These are phyloP conservation scores for Dendrobium officinale DNA, from an alignment of 106 monocot species.

Conservation along the genomic window DNA sequence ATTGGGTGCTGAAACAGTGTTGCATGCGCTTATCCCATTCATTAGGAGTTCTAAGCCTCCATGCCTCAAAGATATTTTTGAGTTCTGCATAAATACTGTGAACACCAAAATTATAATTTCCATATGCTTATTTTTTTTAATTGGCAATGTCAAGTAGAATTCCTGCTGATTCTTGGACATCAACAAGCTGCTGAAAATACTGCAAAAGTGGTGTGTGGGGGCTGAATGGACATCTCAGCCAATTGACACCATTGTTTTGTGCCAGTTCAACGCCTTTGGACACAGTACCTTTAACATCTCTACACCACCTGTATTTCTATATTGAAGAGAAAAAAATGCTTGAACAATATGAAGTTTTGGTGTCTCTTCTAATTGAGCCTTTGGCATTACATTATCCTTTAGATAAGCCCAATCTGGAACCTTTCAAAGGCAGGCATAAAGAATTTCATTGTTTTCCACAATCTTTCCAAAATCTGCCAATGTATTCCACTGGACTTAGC, in stretches of 20 bases:
- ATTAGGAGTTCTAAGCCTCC: slow-evolving; percentile 96
- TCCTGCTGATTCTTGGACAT: slow-evolving; percentile 54
- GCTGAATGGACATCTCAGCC: slow-evolving; percentile 78
- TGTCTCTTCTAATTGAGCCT: slow-evolving; percentile 94
- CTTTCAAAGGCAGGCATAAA: slow-evolving; percentile 92
- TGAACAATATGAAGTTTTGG: slow-evolving; percentile 50
- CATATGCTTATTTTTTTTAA: slow-evolving; percentile 77
- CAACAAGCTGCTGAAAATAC: slow-evolving; percentile 96
- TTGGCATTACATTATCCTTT: slow-evolving; percentile 81
- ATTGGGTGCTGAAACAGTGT: slow-evolving; percentile 42
- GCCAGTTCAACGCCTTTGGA: slow-evolving; percentile 25
- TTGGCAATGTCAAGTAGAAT: slow-evolving; percentile 60
- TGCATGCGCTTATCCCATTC: slow-evolving; percentile 95
- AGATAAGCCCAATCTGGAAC: slow-evolving; percentile 88
- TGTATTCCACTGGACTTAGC: slow-evolving; percentile 94
- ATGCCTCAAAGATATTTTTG: slow-evolving; percentile 97
- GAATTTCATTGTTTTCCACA: slow-evolving; percentile 92
- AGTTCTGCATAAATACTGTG: slow-evolving; percentile 73
- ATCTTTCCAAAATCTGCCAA: slow-evolving; percentile 90
- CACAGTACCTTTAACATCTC: no score
- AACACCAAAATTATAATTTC: slow-evolving; percentile 50
- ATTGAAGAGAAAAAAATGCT: no score
- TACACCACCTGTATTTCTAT: no score
- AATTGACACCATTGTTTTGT: slow-evolving; percentile 96
- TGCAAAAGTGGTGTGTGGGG: slow-evolving; percentile 75